These are phyloP conservation scores for Margaritispora aquatica DNA, from an alignment of 495 filamentous ascomycete species.

Conservation along the genomic window DNA sequence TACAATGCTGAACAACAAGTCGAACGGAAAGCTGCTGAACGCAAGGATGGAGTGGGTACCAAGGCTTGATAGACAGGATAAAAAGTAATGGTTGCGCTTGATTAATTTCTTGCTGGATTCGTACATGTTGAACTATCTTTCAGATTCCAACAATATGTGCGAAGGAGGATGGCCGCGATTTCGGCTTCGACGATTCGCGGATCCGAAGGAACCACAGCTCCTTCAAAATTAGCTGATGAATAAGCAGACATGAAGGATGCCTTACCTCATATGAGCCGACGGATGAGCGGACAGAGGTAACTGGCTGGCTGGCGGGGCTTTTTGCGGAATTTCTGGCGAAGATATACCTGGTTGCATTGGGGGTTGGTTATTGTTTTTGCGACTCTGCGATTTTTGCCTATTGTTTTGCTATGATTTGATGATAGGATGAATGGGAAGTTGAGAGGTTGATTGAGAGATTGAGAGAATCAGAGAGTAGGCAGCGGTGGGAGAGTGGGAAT, in stretches of 20 bases:
- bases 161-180: not conserved
- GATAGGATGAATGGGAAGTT: no score
- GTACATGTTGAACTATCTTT: not conserved
- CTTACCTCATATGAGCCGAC: not conserved
- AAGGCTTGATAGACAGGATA: not conserved
- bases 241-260: not conserved
- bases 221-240: not conserved
- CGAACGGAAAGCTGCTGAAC: constrained; percentile 17
- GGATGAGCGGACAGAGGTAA: not conserved
- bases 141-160: not conserved
- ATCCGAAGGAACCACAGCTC: not conserved
- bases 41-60: constrained; percentile 23
- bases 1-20: constrained; percentile 16
- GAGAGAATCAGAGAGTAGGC: not conserved
- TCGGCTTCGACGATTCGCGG: not conserved
- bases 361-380: not conserved
- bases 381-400: not conserved
- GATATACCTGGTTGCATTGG: not conserved
- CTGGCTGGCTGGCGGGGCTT: not conserved
- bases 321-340: not conserved
- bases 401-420: not conserved
- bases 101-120: not conserved
- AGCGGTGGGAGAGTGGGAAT: not conserved
- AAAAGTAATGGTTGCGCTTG: not conserved
- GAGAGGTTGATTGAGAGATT: not conserved